Percentiles rank a stretch among this genome's conserved stretches.
These are phyloP conservation scores for Kodamaea leandrae DNA, from an alignment of 805 yeast genomes.

Conservation along the genomic window DNA sequence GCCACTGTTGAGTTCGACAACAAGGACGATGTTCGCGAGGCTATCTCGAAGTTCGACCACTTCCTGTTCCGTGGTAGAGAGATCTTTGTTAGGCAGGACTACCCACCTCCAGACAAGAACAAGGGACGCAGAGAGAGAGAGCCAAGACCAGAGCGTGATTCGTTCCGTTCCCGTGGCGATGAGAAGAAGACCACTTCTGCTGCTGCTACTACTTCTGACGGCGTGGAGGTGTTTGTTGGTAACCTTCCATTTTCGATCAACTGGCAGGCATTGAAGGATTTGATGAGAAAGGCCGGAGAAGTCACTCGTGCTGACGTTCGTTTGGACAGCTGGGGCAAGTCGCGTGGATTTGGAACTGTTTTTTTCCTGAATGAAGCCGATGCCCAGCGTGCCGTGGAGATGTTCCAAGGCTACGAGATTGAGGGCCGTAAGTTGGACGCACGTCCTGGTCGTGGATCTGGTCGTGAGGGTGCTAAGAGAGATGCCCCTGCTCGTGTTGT, in stretches of 20 bases:
- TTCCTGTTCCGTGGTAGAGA: slow-evolving; percentile 67
- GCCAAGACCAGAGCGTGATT: slow-evolving; percentile 24
- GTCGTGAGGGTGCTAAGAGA: slow-evolving; percentile 9
- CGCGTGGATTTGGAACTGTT: slow-evolving; percentile 86
- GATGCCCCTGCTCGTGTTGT: slow-evolving; percentile 14
- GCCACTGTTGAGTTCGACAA: slow-evolving; percentile 82
- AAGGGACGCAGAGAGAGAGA: slow-evolving; percentile 17
- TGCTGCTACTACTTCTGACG: slow-evolving; percentile 18
- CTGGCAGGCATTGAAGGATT: slow-evolving; percentile 84
- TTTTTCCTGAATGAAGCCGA: slow-evolving; percentile 62
- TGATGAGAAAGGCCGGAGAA: slow-evolving; percentile 73
- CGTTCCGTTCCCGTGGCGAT: slow-evolving; percentile 15
- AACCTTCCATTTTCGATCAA: slow-evolving; percentile 78
- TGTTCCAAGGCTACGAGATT: slow-evolving; percentile 64
- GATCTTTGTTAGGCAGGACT: slow-evolving; percentile 86
- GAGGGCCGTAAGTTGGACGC: slow-evolving; percentile 81
- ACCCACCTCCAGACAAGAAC: slow-evolving; percentile 66
- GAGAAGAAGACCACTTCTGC: slow-evolving; percentile 3
- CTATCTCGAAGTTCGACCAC: slow-evolving; percentile 69
- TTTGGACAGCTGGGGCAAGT: slow-evolving; percentile 63
- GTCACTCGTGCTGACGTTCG: slow-evolving; percentile 82
- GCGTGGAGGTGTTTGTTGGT: slow-evolving; percentile 68
- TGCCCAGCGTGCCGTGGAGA: slow-evolving; percentile 68
- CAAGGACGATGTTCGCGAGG: slow-evolving; percentile 63
- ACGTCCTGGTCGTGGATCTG: slow-evolving; percentile 56